A percentile compares a stretch with the other conserved stretches of the same genome.
Conservation (phyloP, 2,329 filamentous ascomycete genomes). For the Achaetomium macrosporum region DNA sequence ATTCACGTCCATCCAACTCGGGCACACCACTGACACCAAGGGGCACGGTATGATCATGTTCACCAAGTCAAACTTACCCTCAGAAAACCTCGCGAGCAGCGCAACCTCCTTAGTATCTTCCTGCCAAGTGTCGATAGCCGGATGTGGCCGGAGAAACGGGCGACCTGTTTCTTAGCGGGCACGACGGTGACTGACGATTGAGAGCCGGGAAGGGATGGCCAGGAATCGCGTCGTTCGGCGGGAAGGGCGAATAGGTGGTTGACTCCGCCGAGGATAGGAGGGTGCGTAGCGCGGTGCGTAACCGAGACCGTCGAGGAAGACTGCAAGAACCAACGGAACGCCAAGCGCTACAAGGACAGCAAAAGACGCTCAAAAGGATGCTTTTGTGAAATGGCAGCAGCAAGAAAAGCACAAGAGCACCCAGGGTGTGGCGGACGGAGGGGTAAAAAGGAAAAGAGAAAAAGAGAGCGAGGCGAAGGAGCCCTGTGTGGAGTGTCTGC, state of each 20-base stretch:
- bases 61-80: not conserved
- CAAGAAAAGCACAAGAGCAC: conserved; percentile 20
- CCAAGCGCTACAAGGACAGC: conserved; percentile 30
- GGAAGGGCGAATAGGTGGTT: not conserved
- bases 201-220: not conserved
- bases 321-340: conserved; percentile 15
- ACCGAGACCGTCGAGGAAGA: conserved; percentile 7
- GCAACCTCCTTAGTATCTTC: too few relatives aligned
- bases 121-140: too few relatives aligned
- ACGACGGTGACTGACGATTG: not conserved
- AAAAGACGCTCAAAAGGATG: conserved; percentile 31
- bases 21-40: not conserved
- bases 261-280: not conserved
- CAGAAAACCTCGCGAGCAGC: not conserved
- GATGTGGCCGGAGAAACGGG: not conserved
- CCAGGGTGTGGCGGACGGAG: conserved; percentile 22
- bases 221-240: not conserved
- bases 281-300: not conserved
- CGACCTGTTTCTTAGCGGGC: not conserved
- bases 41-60: not conserved
- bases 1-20: not conserved
- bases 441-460: conserved; percentile 30
- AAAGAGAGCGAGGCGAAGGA: conserved; percentile 29
- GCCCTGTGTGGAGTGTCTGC: conserved; percentile 19
- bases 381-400: conserved; percentile 34